These are phyloP conservation scores for Globisporangium splendens DNA, from an alignment of 352 stramenopile species.

Conservation along the genomic window DNA sequence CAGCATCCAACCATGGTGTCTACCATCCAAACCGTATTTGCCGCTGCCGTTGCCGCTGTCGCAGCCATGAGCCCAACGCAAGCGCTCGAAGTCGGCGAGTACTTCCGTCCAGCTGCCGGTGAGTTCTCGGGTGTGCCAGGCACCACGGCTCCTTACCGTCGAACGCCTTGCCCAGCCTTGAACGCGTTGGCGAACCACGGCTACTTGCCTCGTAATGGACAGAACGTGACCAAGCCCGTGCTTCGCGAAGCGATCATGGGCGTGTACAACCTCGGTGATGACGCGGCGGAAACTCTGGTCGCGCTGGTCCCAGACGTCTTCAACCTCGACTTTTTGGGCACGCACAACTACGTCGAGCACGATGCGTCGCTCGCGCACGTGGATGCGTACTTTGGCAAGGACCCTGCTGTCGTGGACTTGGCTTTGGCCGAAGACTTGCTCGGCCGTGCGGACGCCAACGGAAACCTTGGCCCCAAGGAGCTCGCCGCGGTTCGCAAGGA, in stretches of 20 bases:
- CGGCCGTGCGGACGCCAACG: conserved; percentile 17
- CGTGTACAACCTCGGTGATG: conserved; percentile 47
- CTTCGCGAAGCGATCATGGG: conserved; percentile 34
- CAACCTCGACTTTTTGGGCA: conserved; percentile 2
- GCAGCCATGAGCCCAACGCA: no score
- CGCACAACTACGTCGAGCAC: conserved; percentile 65
- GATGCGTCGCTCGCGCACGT: conserved; percentile 68
- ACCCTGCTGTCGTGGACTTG: conserved; percentile 38
- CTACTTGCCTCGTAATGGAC: conserved; percentile 54
- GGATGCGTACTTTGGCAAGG: conserved; percentile 38
- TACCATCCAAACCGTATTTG: no score
- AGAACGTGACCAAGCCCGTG: conserved; percentile 35
- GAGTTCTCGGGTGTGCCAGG: conserved; percentile 45
- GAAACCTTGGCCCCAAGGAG: conserved; percentile 26
- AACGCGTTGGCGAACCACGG: conserved; percentile 75
- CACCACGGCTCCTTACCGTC: conserved; percentile 37
- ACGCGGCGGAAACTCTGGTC: conserved; percentile 28
- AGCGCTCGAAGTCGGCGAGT: conserved; percentile 11
- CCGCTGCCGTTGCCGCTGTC: no score
- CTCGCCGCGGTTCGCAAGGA: conserved; percentile 16
- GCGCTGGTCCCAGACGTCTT: conserved; percentile 40
- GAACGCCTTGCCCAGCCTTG: conserved; percentile 53
- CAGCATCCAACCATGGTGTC: no score
- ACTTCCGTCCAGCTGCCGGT: conserved; percentile 31
- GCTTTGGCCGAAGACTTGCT: conserved; percentile 40